Percentiles rank a stretch among this genome's conserved stretches.
These are phyloP conservation scores for Blumeria graminis DNA, from an alignment of 2,329 filamentous ascomycete genomes.

Conservation along the genomic window DNA sequence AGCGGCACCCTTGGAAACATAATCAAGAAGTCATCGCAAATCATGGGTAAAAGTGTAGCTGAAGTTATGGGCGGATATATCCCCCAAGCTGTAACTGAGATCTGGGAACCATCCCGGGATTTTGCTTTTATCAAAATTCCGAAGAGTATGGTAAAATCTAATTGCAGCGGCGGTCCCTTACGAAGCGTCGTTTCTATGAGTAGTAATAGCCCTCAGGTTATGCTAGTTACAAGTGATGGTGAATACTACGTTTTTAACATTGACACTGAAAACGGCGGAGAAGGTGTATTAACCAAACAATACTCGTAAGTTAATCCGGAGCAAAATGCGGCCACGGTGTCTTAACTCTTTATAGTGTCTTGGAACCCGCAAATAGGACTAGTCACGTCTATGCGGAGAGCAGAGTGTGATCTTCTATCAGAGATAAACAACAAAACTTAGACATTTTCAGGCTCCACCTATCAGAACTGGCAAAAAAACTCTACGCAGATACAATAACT, in stretches of 20 bases:
- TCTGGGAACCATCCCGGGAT: constrained; percentile 87
- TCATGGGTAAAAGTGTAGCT: constrained; percentile 71
- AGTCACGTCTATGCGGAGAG: no score
- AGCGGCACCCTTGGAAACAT: constrained; percentile 75
- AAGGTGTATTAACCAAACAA: constrained; percentile 74
- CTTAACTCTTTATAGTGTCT: no score
- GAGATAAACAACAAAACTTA: no score
- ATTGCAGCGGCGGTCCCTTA: constrained; percentile 27
- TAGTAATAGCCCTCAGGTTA: constrained; percentile 79
- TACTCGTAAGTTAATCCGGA: constrained; percentile 47
- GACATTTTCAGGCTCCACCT: no score
- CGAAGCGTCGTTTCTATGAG: constrained; percentile 95
- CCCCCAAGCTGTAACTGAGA: constrained; percentile 81
- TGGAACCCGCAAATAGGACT: no score
- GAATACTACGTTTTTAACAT: constrained; percentile 90
- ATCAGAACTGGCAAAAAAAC: no score
- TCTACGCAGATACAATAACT: no score
- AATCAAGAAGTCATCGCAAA: constrained; percentile 80
- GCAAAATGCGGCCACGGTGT: no score
- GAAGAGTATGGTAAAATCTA: constrained; percentile 22
- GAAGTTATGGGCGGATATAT: constrained; percentile 80
- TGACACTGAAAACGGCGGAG: constrained; percentile 80
- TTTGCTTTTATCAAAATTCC: constrained; percentile 94
- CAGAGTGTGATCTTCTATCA: no score
- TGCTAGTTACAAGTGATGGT: constrained; percentile 93